Conservation (phyloP, 2,329 filamentous ascomycete species). For the Parafenestella ontariensis region DNA sequence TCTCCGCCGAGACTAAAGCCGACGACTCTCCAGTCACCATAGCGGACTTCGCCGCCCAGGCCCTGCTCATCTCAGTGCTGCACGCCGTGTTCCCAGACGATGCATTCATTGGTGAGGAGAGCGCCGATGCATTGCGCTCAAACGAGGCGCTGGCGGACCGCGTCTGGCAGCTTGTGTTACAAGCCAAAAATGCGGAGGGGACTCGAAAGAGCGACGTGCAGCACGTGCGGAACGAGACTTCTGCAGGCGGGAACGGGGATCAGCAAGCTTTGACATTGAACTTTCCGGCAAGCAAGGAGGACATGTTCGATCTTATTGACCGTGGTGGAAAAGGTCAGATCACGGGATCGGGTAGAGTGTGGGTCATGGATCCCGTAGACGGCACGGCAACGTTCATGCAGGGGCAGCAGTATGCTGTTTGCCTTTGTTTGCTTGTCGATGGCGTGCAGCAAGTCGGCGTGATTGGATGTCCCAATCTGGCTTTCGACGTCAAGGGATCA, state of each 20-base stretch:
- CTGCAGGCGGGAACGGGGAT: not conserved
- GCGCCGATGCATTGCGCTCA: constrained; percentile 59
- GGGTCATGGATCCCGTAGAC: constrained; percentile 71
- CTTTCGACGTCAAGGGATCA: constrained; percentile 41
- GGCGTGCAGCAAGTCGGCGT: constrained; percentile 66
- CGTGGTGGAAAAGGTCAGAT: constrained; percentile 62
- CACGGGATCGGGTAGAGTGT: constrained; percentile 57
- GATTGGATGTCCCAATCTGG: constrained; percentile 68
- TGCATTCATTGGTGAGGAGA: constrained; percentile 68
- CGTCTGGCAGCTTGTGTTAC: constrained; percentile 64
- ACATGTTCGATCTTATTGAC: constrained; percentile 69
- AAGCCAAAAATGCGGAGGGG: constrained; percentile 34
- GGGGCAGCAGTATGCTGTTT: constrained; percentile 69
- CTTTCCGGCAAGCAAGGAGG: constrained; percentile 56
- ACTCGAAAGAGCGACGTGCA: constrained; percentile 32
- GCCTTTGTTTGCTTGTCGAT: constrained; percentile 64
- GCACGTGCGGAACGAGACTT: constrained; percentile 9
- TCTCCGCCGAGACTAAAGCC: constrained; percentile 61
- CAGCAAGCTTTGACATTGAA: constrained; percentile 8
- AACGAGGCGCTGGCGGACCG: constrained; percentile 57
- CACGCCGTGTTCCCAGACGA: constrained; percentile 63
- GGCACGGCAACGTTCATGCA: constrained; percentile 68
- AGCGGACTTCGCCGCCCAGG: constrained; percentile 69
- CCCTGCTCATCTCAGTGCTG: constrained; percentile 65
- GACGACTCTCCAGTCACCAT: constrained; percentile 68